A percentile compares a stretch with the other conserved stretches of the same genome.
Conservation (phyloP, 1,139 yeast genomes). For the Geotrichum citri-aurantii region DNA sequence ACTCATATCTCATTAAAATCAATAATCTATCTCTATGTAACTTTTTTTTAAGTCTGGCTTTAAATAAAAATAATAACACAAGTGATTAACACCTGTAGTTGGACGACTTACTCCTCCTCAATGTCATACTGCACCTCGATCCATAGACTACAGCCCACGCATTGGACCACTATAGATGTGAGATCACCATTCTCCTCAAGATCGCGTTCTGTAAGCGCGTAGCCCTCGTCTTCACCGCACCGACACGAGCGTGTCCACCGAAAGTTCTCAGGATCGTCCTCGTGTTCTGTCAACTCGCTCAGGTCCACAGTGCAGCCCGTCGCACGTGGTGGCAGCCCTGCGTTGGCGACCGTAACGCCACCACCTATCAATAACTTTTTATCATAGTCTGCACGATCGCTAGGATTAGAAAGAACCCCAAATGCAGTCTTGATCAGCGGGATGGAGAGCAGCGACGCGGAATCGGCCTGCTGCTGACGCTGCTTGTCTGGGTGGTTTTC, state of each 20-base stretch:
- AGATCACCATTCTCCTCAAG: conserved; percentile 50
- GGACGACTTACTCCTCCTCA: conserved; percentile 19
- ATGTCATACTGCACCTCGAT: conserved; percentile 61
- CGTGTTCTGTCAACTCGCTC: conserved; percentile 42
- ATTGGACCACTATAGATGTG: conserved; percentile 67
- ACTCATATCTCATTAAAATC: not conserved
- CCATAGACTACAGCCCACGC: conserved; percentile 81
- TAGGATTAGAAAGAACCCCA: conserved; percentile 42
- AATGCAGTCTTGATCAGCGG: conserved; percentile 55
- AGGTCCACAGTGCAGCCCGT: conserved; percentile 60
- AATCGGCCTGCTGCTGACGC: conserved; percentile 32
- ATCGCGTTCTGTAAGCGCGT: conserved; percentile 54
- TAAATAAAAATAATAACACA: too few species aligned
- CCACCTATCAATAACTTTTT: conserved; percentile 40
- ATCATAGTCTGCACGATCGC: conserved; percentile 46
- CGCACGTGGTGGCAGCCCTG: conserved; percentile 38
- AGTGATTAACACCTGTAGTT: not conserved
- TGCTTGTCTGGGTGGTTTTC: conserved; percentile 72
- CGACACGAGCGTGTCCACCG: conserved; percentile 56
- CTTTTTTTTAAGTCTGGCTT: too few species aligned
- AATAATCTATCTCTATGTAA: not conserved
- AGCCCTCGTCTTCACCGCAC: conserved; percentile 54
- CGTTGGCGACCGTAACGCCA: conserved; percentile 42
- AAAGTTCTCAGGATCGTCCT: conserved; percentile 31
- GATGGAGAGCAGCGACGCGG: conserved; percentile 2